Conservation (phyloP, 768 basidiomycete species). For the Neoboletus magnificus region DNA sequence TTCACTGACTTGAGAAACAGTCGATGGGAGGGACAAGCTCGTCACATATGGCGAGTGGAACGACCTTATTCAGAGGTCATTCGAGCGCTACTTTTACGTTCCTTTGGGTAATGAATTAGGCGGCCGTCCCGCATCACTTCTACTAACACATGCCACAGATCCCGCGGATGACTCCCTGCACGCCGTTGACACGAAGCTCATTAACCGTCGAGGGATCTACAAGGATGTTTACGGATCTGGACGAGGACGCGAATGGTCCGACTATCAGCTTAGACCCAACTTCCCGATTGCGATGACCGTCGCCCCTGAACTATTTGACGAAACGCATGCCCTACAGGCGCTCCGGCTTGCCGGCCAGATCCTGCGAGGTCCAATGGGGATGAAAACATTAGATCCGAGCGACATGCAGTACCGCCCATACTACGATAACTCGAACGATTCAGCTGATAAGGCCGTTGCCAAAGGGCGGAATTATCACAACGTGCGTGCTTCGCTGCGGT, state of each 20-base stretch:
- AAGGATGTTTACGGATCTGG: slow-evolving; percentile 97
- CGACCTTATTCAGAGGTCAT: slow-evolving; percentile 76
- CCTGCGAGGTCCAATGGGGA: slow-evolving; percentile 86
- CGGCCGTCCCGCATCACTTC: not conserved
- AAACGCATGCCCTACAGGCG: slow-evolving; percentile 72
- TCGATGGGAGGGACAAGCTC: slow-evolving; percentile 60
- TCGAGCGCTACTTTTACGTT: slow-evolving; percentile 90
- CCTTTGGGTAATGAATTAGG: slow-evolving; percentile 53
- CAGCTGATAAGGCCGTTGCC: slow-evolving; percentile 74
- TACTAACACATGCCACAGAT: slow-evolving; percentile 42
- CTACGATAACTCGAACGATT: slow-evolving; percentile 95
- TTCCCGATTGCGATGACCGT: slow-evolving; percentile 97
- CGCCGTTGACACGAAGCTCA: slow-evolving; percentile 60
- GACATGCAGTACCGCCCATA: slow-evolving; percentile 88
- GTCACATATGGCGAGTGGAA: slow-evolving; percentile 92
- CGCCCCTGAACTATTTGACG: slow-evolving; percentile 91
- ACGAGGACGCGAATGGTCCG: slow-evolving; percentile 85
- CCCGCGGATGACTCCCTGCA: slow-evolving; percentile 67
- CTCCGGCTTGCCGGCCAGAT: slow-evolving; percentile 76
- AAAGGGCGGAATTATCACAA: slow-evolving; percentile 96
- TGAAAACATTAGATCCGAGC: slow-evolving; percentile 89
- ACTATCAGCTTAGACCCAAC: slow-evolving; percentile 93
- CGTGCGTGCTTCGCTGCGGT: slow-evolving; percentile 38
- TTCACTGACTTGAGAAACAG: slow-evolving; percentile 36
- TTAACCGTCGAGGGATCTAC: slow-evolving; percentile 94